A percentile compares a stretch with the other conserved stretches of the same genome.
phyloP scores from a whole-genome alignment of 202 grass and related monocot genomes.

The Zizania palustris region DNA sequence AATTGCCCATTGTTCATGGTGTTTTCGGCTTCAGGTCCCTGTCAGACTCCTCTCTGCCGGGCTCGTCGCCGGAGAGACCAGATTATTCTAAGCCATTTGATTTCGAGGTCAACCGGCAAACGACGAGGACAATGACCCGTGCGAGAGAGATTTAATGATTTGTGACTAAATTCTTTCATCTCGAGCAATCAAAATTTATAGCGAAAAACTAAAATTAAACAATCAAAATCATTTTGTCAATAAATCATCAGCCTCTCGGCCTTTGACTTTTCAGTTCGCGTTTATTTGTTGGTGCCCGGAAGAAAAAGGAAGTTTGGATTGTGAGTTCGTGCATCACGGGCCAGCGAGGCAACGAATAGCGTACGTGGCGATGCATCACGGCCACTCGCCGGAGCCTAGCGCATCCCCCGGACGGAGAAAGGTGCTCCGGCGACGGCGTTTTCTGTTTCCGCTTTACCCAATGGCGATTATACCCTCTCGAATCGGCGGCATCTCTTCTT shows the following conservation, averaged over 20 bases:
- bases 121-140: conserved; percentile 4
- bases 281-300: not conserved
- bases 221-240: too few species aligned
- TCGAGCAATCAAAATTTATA: too few species aligned
- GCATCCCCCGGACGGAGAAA: not conserved
- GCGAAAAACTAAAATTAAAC: too few species aligned
- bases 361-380: not conserved
- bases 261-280: not conserved
- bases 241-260: too few species aligned
- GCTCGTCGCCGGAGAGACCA: conserved; percentile 1
- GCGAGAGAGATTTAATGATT: not conserved
- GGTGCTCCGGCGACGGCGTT: not conserved
- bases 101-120: not conserved
- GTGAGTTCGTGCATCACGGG: not conserved
- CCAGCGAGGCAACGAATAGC: not conserved
- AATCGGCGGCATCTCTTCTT: not conserved
- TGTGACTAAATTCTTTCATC: too few species aligned
- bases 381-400: too few species aligned
- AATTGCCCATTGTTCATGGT: not conserved
- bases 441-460: not conserved
- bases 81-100: conserved; percentile 1
- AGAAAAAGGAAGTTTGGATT: not conserved
- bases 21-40: conserved; percentile 6
- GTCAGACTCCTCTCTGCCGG: not conserved
- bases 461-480: too few species aligned